These are phyloP conservation scores for Boletellus ananas DNA, from an alignment of 768 basidiomycete species.

Conservation along the genomic window DNA sequence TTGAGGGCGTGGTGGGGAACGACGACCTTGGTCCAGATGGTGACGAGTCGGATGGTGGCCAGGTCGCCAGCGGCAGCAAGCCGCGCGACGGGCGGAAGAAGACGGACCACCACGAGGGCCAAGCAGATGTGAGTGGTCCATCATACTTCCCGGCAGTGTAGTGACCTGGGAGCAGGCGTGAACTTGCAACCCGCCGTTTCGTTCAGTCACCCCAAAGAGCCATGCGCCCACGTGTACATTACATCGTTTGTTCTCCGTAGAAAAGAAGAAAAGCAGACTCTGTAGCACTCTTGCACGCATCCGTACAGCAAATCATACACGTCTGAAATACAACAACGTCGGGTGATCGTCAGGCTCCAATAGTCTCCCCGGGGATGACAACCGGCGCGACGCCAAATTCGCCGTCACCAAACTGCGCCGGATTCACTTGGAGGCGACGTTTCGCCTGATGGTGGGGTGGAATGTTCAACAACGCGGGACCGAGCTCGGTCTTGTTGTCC, in stretches of 20 bases:
- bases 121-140: slow-evolving; percentile 13
- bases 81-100: no score
- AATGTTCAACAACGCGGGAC: slow-evolving; percentile 13
- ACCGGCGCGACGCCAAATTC: slow-evolving; percentile 28
- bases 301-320: neutral
- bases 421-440: no score
- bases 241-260: no score
- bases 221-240: neutral
- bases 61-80: slow-evolving; percentile 5
- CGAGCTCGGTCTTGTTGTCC: slow-evolving; percentile 19
- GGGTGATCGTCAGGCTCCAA: slow-evolving; percentile 16
- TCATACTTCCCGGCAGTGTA: neutral
- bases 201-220: neutral
- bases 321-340: neutral
- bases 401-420: slow-evolving; percentile 2
- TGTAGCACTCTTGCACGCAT: neutral
- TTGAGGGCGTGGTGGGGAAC: slow-evolving; percentile 28
- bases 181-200: slow-evolving; percentile 2
- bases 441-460: neutral
- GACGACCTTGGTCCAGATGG: slow-evolving; percentile 28
- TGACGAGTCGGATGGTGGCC: slow-evolving; percentile 22
- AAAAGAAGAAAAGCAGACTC: no score
- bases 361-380: slow-evolving; percentile 24
- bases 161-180: slow-evolving; percentile 5
- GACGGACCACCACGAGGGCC: neutral